Base-by-base conservation (phyloP, 345 rosid species). In the Populus euphratica region DNA sequence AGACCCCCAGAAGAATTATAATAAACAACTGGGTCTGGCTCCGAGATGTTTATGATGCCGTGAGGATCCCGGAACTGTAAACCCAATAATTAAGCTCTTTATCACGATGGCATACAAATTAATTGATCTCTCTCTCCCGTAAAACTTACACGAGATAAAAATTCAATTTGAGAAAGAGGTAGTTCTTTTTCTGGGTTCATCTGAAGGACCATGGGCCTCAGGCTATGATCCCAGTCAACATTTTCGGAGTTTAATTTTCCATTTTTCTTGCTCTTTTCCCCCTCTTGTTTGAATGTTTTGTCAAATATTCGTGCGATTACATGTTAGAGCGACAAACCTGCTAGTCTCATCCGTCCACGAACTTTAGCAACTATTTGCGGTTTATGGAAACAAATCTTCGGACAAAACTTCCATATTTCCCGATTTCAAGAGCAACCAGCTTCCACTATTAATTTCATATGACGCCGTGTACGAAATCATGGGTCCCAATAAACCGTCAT, bases 251-350 rank as follows among this genome's bases (percentile, higher is more conserved):
- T 54, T 54, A 2, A 54, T 0, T 9, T 25, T 21, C 25, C 2
- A 21, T 21, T 54, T 56, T 56, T n/a, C 25, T 56, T 0, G 0
- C 9, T 2, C 3, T 0, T 52, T 18, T 4, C 8, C n/a, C 13
- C 62, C 25, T 17, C 21, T 17, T 50, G 21, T 6, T 0, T 18
- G 56, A 50, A 50, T 17, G 6, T 50, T 50, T 50, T 6, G n/a
- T 50, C 56, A 18, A 50, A 18, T 50, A 0, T 10, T 0, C 0
- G 27, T 8, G 62, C 2, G 62, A 54, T 21, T 7, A 52, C 23
- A 20, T 52, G 11, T 6, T 18, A 52, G 61, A 52, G n/a, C 25
- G 61, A 20, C 61, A 3, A 52, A 52, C 20, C 25, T 7, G 61
- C 63, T 23, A n/a, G 8, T 56, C 63, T 9, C 27, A 2, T 12